Conservation (phyloP, 2,329 filamentous ascomycete genomes). For the Cercospora zeae-maydis region DNA sequence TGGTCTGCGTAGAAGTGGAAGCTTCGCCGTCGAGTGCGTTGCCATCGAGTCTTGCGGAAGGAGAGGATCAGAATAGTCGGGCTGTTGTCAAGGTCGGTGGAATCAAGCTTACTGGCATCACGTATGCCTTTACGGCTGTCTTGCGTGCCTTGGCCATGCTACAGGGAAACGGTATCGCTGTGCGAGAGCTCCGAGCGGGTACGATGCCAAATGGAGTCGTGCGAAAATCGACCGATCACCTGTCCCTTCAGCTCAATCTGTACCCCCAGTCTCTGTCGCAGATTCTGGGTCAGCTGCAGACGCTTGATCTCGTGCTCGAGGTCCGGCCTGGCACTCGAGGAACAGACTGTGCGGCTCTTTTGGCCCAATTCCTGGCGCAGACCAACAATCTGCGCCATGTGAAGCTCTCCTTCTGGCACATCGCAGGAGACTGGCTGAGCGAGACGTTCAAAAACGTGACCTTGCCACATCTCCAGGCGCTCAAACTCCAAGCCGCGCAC, state of each 20-base stretch:
- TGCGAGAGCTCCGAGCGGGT: slow-evolving; percentile 1
- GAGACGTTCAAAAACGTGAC: slow-evolving; percentile 4
- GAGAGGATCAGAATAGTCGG: neutral
- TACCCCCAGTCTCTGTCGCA: neutral
- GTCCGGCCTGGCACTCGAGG: neutral
- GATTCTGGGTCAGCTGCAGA: neutral
- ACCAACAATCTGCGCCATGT: slow-evolving; percentile 7
- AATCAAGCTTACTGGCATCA: neutral
- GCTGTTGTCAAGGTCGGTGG: neutral
- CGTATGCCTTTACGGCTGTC: neutral
- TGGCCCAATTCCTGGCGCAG: slow-evolving; percentile 1
- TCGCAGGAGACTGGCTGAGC: slow-evolving; percentile 5
- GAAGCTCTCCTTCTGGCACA: slow-evolving; percentile 12
- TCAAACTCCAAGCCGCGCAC: slow-evolving; percentile 9
- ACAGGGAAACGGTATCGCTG: neutral
- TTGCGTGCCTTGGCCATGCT: neutral
- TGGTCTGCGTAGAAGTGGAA: neutral
- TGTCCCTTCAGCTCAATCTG: neutral
- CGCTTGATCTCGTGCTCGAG: slow-evolving; percentile 11
- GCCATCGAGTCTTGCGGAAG: neutral
- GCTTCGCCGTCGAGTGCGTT: neutral
- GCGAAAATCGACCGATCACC: slow-evolving; percentile 2
- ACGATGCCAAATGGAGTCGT: neutral
- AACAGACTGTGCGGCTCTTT: neutral
- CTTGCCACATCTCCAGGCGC: slow-evolving; percentile 2